phyloP scores from a whole-genome alignment of 2,329 filamentous ascomycete genomes.

The Ambrosiella cleistominuta region DNA sequence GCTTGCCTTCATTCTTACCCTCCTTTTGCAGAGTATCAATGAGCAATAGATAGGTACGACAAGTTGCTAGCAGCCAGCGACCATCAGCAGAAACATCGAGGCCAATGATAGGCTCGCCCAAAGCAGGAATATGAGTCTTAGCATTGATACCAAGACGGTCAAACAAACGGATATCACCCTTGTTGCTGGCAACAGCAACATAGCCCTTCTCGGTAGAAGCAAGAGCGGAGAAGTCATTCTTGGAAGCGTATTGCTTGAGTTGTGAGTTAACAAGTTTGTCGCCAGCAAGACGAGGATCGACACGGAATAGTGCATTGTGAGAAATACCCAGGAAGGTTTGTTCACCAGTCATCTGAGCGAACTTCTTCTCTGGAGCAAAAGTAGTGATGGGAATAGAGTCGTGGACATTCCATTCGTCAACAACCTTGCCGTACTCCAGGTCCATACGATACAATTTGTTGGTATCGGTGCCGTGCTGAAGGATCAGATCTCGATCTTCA shows the following conservation, averaged over 20 bases:
- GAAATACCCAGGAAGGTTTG: constrained; percentile 92
- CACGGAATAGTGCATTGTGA: constrained; percentile 77
- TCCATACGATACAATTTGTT: constrained; percentile 96
- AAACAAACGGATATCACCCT: constrained; percentile 92
- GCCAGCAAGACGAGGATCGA: constrained; percentile 78
- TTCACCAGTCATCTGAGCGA: constrained; percentile 87
- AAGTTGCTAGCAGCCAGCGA: constrained; percentile 87
- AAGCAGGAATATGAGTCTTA: constrained; percentile 88
- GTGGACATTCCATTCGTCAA: constrained; percentile 97
- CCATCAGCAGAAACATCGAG: constrained; percentile 92
- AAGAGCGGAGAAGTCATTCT: constrained; percentile 91
- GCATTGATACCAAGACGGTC: constrained; percentile 92
- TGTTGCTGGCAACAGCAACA: constrained; percentile 91
- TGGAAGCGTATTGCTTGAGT: constrained; percentile 88
- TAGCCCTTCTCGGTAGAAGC: constrained; percentile 94
- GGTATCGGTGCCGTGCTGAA: constrained; percentile 68
- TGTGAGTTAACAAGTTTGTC: constrained; percentile 86
- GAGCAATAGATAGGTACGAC: constrained; percentile 81
- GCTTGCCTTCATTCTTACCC: constrained; percentile 91
- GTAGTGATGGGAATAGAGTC: constrained; percentile 86
- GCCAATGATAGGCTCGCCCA: constrained; percentile 87
- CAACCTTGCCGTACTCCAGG: constrained; percentile 89
- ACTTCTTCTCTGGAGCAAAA: constrained; percentile 94
- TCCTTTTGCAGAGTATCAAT: constrained; percentile 81
- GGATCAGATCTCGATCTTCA: constrained; percentile 74